These are phyloP conservation scores for Apiotrichum gamsii DNA, from an alignment of 1,284 basidiomycete genomes.

Conservation along the genomic window DNA sequence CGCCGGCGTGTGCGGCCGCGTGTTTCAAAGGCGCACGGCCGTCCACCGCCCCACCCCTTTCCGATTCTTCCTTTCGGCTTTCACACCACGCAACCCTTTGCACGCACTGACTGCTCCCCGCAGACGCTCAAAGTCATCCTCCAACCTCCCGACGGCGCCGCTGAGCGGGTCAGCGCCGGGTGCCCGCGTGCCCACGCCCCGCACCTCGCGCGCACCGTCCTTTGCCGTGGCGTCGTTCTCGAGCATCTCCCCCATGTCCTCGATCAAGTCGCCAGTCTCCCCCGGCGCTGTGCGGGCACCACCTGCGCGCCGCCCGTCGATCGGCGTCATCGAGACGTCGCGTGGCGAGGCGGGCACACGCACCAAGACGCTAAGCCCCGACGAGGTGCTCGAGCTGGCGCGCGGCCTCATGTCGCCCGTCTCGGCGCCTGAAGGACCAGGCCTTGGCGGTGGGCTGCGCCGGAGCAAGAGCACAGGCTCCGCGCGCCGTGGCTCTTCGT, in stretches of 20 bases:
- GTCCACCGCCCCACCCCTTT: too few relatives aligned
- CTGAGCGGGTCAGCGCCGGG: slow-evolving; percentile 26
- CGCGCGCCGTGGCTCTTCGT: slow-evolving; percentile 1
- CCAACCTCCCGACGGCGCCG: slow-evolving; percentile 11
- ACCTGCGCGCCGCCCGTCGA: neutral
- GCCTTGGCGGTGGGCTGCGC: slow-evolving; percentile 28
- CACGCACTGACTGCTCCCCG: slow-evolving; percentile 1
- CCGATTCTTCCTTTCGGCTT: too few relatives aligned
- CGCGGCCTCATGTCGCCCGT: slow-evolving; percentile 35
- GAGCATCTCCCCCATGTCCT: slow-evolving; percentile 14
- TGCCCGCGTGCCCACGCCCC: slow-evolving; percentile 22
- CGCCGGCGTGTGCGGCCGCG: too few relatives aligned
- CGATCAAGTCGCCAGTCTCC: too few relatives aligned
- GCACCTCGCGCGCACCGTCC: too few relatives aligned
- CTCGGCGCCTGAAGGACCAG: slow-evolving; percentile 24
- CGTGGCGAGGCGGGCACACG: neutral
- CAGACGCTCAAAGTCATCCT: slow-evolving; percentile 36
- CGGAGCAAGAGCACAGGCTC: slow-evolving; percentile 27
- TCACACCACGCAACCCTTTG: too few relatives aligned
- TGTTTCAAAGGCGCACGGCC: too few relatives aligned
- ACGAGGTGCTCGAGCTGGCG: slow-evolving; percentile 41
- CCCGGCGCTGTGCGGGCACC: too few relatives aligned
- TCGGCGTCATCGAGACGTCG: neutral
- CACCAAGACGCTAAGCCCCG: slow-evolving; percentile 33
- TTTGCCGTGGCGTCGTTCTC: slow-evolving; percentile 37